phyloP scores from a whole-genome alignment of 2,329 filamentous ascomycete genomes.

The Beauveria caledonica region DNA sequence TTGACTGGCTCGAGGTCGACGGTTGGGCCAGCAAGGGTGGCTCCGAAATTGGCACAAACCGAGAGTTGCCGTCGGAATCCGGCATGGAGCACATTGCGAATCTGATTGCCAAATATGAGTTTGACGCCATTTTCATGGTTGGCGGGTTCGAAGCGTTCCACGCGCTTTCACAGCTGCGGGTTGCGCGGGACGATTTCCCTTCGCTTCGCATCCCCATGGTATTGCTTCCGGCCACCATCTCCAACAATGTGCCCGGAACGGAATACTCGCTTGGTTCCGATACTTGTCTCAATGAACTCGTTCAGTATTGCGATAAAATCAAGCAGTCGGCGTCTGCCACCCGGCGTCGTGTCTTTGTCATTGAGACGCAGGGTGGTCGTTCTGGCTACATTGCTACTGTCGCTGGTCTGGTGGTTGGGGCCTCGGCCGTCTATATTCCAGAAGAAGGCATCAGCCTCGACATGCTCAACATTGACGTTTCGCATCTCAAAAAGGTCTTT shows the following conservation, averaged over 20 bases:
- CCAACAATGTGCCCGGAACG: constrained; percentile 95
- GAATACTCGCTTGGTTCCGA: constrained; percentile 96
- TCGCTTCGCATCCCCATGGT: constrained; percentile 89
- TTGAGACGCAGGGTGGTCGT: constrained; percentile 92
- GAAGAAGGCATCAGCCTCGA: constrained; percentile 92
- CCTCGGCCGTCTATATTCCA: constrained; percentile 88
- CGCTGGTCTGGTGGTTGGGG: constrained; percentile 84
- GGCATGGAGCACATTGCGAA: constrained; percentile 77
- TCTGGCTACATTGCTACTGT: constrained; percentile 91
- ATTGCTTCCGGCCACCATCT: constrained; percentile 91
- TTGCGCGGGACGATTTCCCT: constrained; percentile 68
- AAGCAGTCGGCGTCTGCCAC: constrained; percentile 94
- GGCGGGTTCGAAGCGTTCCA: constrained; percentile 97
- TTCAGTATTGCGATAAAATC: constrained; percentile 94
- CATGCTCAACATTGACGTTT: constrained; percentile 86
- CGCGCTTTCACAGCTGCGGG: constrained; percentile 76
- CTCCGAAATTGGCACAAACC: constrained; percentile 96
- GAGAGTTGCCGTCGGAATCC: constrained; percentile 76
- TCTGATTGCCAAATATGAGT: constrained; percentile 76
- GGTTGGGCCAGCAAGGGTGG: constrained; percentile 93
- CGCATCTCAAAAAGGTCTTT: constrained; percentile 81
- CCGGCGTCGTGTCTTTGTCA: constrained; percentile 88
- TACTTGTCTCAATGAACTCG: constrained; percentile 90
- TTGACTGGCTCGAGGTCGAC: constrained; percentile 91
- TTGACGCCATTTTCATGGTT: constrained; percentile 85